Evolutionary conservation across 495 filamentous ascomycete genomes (phyloP).

Genomic region (Tirmania nivea): DNA sequence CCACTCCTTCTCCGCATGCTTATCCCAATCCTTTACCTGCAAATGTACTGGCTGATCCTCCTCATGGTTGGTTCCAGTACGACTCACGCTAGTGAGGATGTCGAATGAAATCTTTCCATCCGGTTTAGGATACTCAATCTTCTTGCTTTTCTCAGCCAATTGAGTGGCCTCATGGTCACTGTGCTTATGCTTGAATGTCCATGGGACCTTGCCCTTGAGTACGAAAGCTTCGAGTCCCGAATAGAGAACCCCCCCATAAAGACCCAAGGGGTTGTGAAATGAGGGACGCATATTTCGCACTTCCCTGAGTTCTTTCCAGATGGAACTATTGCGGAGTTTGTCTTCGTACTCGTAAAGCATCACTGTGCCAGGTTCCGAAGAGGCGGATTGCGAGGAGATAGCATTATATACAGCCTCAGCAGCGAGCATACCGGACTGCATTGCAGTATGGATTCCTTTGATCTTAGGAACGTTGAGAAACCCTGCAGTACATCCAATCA

Average conservation of each 20-base stretch:
- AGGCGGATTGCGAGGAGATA: constrained; percentile 28
- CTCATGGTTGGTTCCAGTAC: constrained; percentile 95
- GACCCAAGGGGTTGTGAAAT: constrained; percentile 63
- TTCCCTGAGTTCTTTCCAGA: constrained; percentile 86
- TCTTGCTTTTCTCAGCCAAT: constrained; percentile 49
- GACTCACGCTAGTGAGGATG: constrained; percentile 77
- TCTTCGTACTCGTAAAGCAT: constrained; percentile 95
- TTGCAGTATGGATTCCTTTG: constrained; percentile 94
- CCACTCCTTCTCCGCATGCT: constrained; percentile 28
- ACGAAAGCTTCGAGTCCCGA: constrained; percentile 82
- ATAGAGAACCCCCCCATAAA: constrained; percentile 79
- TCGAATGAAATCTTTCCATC: constrained; percentile 89
- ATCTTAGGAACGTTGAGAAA: constrained; percentile 98
- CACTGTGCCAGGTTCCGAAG: constrained; percentile 37
- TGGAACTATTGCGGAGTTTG: constrained; percentile 56
- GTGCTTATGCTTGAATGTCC: constrained; percentile 65
- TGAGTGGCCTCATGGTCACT: constrained; percentile 59
- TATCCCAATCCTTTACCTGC: constrained; percentile 37
- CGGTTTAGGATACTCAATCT: constrained; percentile 91
- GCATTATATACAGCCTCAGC: constrained; percentile 73
- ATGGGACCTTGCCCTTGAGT: constrained; percentile 64
- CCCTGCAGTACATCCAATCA: constrained; percentile 90
- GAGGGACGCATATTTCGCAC: constrained; percentile 95
- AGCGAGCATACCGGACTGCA: constrained; percentile 93
- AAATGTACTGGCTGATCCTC: constrained; percentile 96